A percentile compares a stretch with the other conserved stretches of the same genome.
Evolutionary conservation across 2,329 filamentous ascomycete species (phyloP).

Genomic region (Sporothrix euskadiensis): DNA sequence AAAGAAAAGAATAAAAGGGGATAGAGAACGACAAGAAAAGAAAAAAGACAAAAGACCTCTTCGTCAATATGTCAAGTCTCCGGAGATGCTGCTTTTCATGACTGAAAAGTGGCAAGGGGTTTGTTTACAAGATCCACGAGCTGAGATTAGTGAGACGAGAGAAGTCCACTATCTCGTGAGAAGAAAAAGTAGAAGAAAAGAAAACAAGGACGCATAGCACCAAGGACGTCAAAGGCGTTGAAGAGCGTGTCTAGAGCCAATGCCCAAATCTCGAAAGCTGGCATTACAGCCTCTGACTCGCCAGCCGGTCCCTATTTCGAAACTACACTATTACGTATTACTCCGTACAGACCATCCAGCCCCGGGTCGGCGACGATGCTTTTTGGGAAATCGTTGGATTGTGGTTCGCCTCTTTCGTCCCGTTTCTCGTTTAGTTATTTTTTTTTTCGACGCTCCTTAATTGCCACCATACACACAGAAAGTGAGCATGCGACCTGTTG

Average conservation of each 20-base stretch:
- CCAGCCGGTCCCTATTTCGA: background rate
- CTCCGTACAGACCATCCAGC: background rate
- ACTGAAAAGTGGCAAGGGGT: background rate
- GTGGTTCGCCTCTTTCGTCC: background rate
- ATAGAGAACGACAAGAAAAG: background rate
- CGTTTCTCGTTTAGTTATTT: background rate
- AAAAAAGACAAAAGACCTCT: background rate
- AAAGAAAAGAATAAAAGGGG: background rate
- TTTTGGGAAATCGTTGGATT: background rate
- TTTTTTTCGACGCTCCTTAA: background rate
- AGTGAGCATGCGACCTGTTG: constrained; percentile 18
- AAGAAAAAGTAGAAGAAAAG: background rate
- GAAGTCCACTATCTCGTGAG: background rate
- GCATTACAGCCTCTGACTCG: background rate
- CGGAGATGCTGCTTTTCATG: background rate
- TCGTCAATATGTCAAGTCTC: background rate
- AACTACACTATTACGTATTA: constrained; percentile 6
- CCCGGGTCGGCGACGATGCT: background rate
- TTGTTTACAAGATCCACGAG: constrained; percentile 17
- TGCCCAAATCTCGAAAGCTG: background rate
- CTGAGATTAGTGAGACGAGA: background rate
- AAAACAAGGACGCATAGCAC: background rate
- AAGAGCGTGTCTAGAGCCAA: background rate
- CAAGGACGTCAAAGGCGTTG: background rate
- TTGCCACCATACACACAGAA: background rate